Percentiles rank a stretch among this genome's conserved stretches.
Evolutionary conservation across 495 filamentous ascomycete genomes (phyloP).

Genomic region (Podospora conica): DNA sequence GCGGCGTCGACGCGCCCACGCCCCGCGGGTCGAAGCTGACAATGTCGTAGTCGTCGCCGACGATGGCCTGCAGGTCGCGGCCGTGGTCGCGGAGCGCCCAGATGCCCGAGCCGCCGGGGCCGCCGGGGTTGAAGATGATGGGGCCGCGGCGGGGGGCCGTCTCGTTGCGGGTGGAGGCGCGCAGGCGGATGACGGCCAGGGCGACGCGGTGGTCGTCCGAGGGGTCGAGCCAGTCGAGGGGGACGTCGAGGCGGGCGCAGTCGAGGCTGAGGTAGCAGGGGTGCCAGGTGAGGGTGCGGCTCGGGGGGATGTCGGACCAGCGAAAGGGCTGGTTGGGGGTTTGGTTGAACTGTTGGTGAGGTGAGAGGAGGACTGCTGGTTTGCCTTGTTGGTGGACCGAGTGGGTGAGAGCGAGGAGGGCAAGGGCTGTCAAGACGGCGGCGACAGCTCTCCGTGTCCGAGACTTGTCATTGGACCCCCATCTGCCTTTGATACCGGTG

Average conservation of each 20-base stretch:
- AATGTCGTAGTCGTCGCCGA: slow-evolving; percentile 44
- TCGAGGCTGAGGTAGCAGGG: slow-evolving; percentile 30
- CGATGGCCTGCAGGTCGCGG: slow-evolving; percentile 36
- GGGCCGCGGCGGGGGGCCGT: slow-evolving; percentile 40
- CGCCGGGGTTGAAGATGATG: slow-evolving; percentile 49
- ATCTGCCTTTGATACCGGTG: background rate
- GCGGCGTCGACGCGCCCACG: slow-evolving; percentile 37
- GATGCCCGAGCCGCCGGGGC: slow-evolving; percentile 46
- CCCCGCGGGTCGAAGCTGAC: slow-evolving; percentile 48
- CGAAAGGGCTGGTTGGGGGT: slow-evolving; percentile 4
- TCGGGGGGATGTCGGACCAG: slow-evolving; percentile 33
- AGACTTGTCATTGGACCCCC: background rate
- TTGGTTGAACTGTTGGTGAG: background rate
- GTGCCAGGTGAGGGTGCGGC: slow-evolving; percentile 29
- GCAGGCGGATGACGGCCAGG: slow-evolving; percentile 42
- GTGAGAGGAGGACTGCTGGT: background rate
- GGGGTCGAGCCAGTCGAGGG: slow-evolving; percentile 45
- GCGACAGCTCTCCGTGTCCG: background rate
- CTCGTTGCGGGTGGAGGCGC: slow-evolving; percentile 27
- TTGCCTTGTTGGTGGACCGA: background rate
- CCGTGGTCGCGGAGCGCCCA: slow-evolving; percentile 34
- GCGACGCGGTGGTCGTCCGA: slow-evolving; percentile 31
- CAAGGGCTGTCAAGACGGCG: background rate
- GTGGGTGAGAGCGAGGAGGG: background rate
- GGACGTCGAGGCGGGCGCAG: slow-evolving; percentile 39